Evolutionary conservation across 2,329 filamentous ascomycete species (phyloP).

Genomic region (Pezicula rhizophila): DNA sequence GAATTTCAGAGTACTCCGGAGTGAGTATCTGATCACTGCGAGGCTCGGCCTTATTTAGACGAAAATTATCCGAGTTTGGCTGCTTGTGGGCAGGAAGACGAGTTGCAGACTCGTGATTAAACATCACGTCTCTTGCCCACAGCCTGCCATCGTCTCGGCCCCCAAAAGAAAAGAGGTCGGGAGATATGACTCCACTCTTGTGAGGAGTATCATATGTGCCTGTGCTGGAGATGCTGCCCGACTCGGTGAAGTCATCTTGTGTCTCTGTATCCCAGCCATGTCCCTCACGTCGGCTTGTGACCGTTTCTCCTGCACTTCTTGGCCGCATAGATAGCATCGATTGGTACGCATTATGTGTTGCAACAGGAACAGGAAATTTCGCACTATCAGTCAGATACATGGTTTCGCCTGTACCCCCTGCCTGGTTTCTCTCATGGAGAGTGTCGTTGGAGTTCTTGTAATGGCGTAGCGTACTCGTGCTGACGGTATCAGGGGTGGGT

Average conservation of each 20-base stretch:
- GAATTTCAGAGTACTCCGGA: slow-evolving; percentile 1
- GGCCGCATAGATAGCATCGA: slow-evolving; percentile 21
- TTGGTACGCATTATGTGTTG: slow-evolving; percentile 13
- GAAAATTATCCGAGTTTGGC: slow-evolving; percentile 10
- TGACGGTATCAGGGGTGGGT: slow-evolving; percentile 30
- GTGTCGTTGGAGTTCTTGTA: slow-evolving; percentile 47
- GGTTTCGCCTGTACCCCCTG: slow-evolving; percentile 5
- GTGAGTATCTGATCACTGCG: slow-evolving; percentile 16
- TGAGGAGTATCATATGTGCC: slow-evolving; percentile 12
- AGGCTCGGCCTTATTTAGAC: slow-evolving; percentile 13
- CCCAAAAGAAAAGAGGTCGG: slow-evolving; percentile 21
- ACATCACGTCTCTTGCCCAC: slow-evolving; percentile 24
- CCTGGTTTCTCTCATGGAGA: slow-evolving; percentile 17
- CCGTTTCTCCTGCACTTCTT: slow-evolving; percentile 26
- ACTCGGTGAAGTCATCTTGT: slow-evolving; percentile 23
- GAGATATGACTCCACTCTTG: slow-evolving; percentile 7
- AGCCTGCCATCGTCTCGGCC: slow-evolving; percentile 3
- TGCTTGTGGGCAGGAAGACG: slow-evolving; percentile 13
- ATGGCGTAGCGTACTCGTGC: slow-evolving; percentile 30
- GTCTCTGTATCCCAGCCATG: slow-evolving; percentile 29
- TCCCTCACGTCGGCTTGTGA: slow-evolving; percentile 26
- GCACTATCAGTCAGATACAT: slow-evolving; percentile 18
- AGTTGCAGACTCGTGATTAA: slow-evolving; percentile 13
- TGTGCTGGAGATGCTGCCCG: slow-evolving; percentile 16
- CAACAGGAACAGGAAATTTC: slow-evolving; percentile 9